Evolutionary conservation across 139 green algal species (phyloP).

Genomic region (Coccomyxa sp.): DNA sequence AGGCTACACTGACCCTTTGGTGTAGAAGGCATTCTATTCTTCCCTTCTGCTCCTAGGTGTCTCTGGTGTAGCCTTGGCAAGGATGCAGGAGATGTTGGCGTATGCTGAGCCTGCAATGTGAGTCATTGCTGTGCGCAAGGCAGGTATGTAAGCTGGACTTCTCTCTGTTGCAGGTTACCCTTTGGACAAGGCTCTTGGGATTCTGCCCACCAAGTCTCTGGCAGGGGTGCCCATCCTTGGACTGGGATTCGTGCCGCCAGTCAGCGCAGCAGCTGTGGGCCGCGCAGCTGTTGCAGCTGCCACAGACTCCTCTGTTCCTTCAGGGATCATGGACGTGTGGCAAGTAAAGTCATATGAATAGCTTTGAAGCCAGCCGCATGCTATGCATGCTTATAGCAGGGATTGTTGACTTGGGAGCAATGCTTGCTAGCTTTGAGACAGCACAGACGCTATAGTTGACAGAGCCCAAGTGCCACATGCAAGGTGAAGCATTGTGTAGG

Average conservation of each 20-base stretch:
- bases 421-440: no score
- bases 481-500: no score
- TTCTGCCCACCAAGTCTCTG: slow-evolving; percentile 49
- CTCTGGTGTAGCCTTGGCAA: neutral
- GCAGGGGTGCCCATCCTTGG: slow-evolving; percentile 63
- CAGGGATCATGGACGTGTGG: slow-evolving; percentile 72
- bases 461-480: no score
- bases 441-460: no score
- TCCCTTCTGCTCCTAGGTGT: neutral
- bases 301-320: slow-evolving; percentile 58
- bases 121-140: neutral
- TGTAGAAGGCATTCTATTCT: neutral
- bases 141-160: neutral
- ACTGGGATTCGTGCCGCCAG: slow-evolving; percentile 62
- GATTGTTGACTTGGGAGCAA: no score
- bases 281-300: slow-evolving; percentile 72
- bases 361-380: neutral
- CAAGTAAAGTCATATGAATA: slow-evolving; percentile 9
- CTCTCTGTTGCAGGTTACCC: slow-evolving; percentile 24
- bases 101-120: neutral
- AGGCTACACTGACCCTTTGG: no score
- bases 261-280: slow-evolving; percentile 64
- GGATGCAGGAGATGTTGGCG: neutral
- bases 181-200: slow-evolving; percentile 47
- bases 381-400: no score